Evolutionary conservation across 1,284 basidiomycete species (phyloP).

Genomic region (Trichosporon sp.): DNA sequence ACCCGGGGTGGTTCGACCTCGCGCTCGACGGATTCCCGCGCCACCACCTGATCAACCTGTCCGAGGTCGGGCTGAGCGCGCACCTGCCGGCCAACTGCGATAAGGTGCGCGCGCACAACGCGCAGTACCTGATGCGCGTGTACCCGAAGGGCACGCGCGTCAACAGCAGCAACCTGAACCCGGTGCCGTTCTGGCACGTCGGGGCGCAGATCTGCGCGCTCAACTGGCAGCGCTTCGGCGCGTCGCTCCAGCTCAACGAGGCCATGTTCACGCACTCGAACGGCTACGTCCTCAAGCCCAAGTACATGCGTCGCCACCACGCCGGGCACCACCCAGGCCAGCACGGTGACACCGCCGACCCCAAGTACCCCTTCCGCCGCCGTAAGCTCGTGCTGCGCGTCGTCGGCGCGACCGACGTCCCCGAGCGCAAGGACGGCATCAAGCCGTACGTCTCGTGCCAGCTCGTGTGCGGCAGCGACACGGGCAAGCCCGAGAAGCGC

Average conservation of each 20-base stretch:
- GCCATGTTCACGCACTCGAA: conserved; percentile 82
- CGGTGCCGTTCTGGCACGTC: conserved; percentile 82
- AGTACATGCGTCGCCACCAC: conserved; percentile 24
- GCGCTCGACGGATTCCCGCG: conserved; percentile 10
- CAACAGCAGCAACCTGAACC: conserved; percentile 82
- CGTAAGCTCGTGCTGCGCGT: conserved; percentile 14
- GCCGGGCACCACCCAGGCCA: neutral
- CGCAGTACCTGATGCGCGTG: conserved; percentile 75
- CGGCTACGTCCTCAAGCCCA: conserved; percentile 88
- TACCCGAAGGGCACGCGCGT: conserved; percentile 84
- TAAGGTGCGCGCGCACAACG: conserved; percentile 66
- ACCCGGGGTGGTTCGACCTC: conserved; percentile 16
- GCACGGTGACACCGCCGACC: neutral
- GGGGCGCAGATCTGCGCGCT: conserved; percentile 90
- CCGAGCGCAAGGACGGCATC: neutral
- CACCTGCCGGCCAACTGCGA: conserved; percentile 6
- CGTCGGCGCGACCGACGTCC: conserved; percentile 16
- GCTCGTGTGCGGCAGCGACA: conserved; percentile 17
- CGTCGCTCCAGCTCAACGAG: conserved; percentile 64
- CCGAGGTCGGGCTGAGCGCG: conserved; percentile 13
- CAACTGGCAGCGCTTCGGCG: conserved; percentile 96
- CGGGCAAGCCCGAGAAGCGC: conserved; percentile 17
- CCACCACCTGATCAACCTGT: conserved; percentile 23
- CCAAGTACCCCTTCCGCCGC: neutral
- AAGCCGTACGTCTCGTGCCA: conserved; percentile 21